Evolutionary conservation across 257 asterid genomes (phyloP), one percentile per base, ranked within the genome.

Genomic region (Przewalskia tangutica): DNA sequence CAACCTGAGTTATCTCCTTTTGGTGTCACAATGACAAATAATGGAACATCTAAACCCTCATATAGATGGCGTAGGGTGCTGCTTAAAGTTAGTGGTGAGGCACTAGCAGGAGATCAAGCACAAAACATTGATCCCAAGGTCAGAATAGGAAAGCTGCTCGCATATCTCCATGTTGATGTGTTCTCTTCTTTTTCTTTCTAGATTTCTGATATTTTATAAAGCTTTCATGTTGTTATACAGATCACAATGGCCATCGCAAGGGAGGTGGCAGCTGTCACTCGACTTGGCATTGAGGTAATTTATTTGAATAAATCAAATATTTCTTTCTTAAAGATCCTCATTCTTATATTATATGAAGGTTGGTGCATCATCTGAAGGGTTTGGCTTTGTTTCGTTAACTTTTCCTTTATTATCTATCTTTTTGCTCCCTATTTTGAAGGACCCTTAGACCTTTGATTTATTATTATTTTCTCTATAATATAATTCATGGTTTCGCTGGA

Each of bases 61-160:
- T 84, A 68, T 85, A 95, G 76, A 89, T 94, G 99, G 99, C 97
- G 92, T 60, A 88, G 99, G 89, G 98, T 95, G 85, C 89, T 95
- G 89, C 97, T 95, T 83, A 95, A 95, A 91, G 99, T 95, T 81
- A 95, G 99, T 58, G 99, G 99, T 27, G 99, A 95, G 90, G 98
- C 99, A 81, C 97, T 95, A 86, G 98, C 99, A 20, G 99, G 99
- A 77, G 98, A 95, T 86, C 97, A 91, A 84, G 18, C 86, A 27
- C 97, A 95, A 83, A 95, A 92, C 85, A 95, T 94, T 42, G 99
- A 95, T 85, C 99, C 99, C 38, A 95, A 94, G 99, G 99, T 95
- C 70, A 81, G 88, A 84, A 46, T 48, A 50, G 46, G 71, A 46
- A 51, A 71, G 27, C 58, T 44, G 59, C 59, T 71, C 58, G 18